These are phyloP conservation scores for Calonectria crousiana DNA, from an alignment of 2,329 filamentous ascomycete species.

Conservation along the genomic window DNA sequence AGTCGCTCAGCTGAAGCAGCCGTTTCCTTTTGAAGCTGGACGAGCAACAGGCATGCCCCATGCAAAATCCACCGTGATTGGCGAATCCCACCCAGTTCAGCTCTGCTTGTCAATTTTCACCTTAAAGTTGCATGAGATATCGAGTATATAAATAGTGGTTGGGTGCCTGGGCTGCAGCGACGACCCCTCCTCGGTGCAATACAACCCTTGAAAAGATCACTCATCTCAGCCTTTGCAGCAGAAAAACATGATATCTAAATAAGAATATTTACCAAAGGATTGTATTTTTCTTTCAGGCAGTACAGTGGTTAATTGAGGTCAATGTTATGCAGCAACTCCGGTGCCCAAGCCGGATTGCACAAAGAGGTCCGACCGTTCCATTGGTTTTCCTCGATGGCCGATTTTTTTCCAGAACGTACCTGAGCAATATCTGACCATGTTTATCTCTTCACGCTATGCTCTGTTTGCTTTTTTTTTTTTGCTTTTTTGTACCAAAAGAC, in stretches of 20 bases:
- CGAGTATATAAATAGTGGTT: not conserved
- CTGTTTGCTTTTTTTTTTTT: not conserved
- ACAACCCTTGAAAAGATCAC: too few species aligned
- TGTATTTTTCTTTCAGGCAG: too few species aligned
- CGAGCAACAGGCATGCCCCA: not conserved
- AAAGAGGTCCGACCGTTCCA: not conserved
- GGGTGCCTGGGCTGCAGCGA: not conserved
- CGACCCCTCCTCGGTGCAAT: not conserved
- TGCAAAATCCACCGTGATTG: not conserved
- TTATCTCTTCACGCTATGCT: not conserved
- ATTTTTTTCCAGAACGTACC: not conserved
- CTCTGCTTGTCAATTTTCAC: not conserved
- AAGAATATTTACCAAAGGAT: too few species aligned
- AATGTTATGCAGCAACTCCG: too few species aligned
- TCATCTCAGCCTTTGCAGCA: too few species aligned
- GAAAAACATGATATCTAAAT: too few species aligned
- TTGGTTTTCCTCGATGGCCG: not conserved
- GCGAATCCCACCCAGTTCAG: not conserved
- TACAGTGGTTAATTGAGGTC: too few species aligned
- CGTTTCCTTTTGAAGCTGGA: not conserved
- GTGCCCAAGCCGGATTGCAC: too few species aligned
- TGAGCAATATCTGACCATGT: not conserved
- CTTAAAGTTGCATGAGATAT: not conserved
- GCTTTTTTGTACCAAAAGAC: not conserved
- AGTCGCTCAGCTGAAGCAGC: slow-evolving; percentile 1